phyloP scores from a whole-genome alignment of 1,284 basidiomycete genomes.

The Sphagnurus paluster region DNA sequence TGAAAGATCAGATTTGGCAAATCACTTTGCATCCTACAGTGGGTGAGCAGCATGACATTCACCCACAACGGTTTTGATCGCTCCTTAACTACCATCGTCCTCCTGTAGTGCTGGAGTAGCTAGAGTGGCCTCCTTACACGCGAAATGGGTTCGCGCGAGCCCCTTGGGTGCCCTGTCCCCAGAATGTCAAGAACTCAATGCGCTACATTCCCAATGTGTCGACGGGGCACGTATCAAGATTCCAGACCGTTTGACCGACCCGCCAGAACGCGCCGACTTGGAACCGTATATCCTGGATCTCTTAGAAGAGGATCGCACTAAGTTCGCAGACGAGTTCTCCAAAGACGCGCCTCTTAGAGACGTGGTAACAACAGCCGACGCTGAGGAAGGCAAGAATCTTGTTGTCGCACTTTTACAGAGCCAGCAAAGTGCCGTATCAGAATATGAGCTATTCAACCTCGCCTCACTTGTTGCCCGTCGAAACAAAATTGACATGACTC shows the following conservation, averaged over 20 bases:
- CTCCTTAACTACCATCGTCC: no score
- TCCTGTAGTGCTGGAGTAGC: slow-evolving; percentile 59
- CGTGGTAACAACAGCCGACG: slow-evolving; percentile 23
- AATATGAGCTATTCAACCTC: slow-evolving; percentile 57
- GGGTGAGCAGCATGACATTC: slow-evolving; percentile 37
- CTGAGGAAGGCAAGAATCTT: slow-evolving; percentile 39
- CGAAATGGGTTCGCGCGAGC: slow-evolving; percentile 56
- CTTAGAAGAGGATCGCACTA: slow-evolving; percentile 44
- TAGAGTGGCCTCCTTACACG: slow-evolving; percentile 52
- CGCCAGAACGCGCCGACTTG: slow-evolving; percentile 40
- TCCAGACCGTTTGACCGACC: slow-evolving; percentile 49
- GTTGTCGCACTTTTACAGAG: slow-evolving; percentile 46
- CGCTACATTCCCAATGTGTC: slow-evolving; percentile 64
- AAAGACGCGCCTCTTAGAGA: slow-evolving; percentile 25
- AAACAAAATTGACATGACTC: slow-evolving; percentile 42
- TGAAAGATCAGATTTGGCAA: slow-evolving; percentile 53
- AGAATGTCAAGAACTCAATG: slow-evolving; percentile 69
- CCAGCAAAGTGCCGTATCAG: slow-evolving; percentile 52
- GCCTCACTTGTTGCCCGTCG: slow-evolving; percentile 45
- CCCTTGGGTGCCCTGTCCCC: slow-evolving; percentile 58
- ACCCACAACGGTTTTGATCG: no score
- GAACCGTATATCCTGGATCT: slow-evolving; percentile 51
- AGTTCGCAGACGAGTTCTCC: slow-evolving; percentile 45
- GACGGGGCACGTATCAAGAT: slow-evolving; percentile 62
- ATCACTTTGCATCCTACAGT: slow-evolving; percentile 65